These are phyloP conservation scores for Aspergillus bombycis DNA, from an alignment of 2,329 filamentous ascomycete species.

Conservation along the genomic window DNA sequence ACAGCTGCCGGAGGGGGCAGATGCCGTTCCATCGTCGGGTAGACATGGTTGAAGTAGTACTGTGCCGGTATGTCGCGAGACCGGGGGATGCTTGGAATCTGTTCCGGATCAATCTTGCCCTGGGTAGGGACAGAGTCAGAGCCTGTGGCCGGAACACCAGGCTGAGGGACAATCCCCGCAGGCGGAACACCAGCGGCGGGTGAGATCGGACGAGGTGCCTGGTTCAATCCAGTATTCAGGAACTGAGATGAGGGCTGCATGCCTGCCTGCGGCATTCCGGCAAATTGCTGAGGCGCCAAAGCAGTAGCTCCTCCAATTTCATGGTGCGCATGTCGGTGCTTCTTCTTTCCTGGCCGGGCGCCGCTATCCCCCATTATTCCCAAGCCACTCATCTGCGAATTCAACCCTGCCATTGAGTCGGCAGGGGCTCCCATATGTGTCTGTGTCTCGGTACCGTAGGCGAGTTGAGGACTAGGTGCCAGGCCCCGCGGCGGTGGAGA, in stretches of 20 bases:
- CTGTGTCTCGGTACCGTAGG: conserved; percentile 33
- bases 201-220: conserved; percentile 33
- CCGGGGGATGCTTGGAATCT: conserved; percentile 86
- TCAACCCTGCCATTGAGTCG: conserved; percentile 45
- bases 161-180: conserved; percentile 31
- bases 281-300: conserved; percentile 62
- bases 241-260: conserved; percentile 61
- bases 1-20: conserved; percentile 85
- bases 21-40: conserved; percentile 94
- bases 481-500: conserved; percentile 27
- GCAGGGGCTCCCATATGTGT: conserved; percentile 27
- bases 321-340: conserved; percentile 92
- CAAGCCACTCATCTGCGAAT: conserved; percentile 77
- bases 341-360: conserved; percentile 70
- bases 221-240: conserved; percentile 58
- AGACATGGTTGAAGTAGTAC: conserved; percentile 84
- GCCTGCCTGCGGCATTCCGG: conserved; percentile 65
- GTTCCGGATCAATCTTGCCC: conserved; percentile 82
- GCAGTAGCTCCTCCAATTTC: conserved; percentile 71
- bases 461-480: conserved; percentile 28
- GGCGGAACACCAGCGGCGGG: conserved; percentile 30
- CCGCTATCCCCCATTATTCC: conserved; percentile 60
- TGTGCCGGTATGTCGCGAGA: conserved; percentile 81
- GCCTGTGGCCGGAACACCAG: conserved; percentile 49
- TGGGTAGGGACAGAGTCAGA: conserved; percentile 66